Percentiles rank a stretch among this genome's conserved stretches.
Conservation (phyloP, 768 basidiomycete species). For the Psilocybe cubensis region DNA sequence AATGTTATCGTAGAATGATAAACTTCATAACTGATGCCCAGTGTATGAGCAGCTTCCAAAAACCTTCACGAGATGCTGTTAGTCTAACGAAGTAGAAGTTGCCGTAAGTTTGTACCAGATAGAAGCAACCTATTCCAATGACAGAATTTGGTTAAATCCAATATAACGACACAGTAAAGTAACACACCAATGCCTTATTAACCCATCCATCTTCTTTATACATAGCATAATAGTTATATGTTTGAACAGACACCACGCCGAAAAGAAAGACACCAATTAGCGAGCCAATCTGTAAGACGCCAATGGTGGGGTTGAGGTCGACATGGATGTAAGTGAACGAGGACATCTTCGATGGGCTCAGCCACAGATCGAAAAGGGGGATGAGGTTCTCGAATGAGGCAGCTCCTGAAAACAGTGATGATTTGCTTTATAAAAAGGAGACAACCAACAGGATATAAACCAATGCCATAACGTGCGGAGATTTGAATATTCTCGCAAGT, state of each 20-base stretch:
- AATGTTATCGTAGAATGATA: constrained; percentile 33
- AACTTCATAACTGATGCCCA: constrained; percentile 29
- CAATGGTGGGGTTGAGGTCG: constrained; percentile 23
- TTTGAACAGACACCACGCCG: constrained; percentile 29
- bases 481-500: neutral
- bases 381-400: neutral
- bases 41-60: constrained; percentile 30
- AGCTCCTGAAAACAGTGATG: neutral
- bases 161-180: neutral
- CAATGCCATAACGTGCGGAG: constrained; percentile 5
- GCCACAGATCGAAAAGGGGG: neutral
- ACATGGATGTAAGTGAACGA: constrained; percentile 4
- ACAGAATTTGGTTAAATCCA: neutral
- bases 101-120: constrained; percentile 8
- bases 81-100: neutral
- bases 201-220: constrained; percentile 26
- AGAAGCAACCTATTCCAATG: constrained; percentile 2
- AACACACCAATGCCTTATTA: constrained; percentile 25
- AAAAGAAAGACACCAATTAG: constrained; percentile 29
- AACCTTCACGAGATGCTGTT: constrained; percentile 16
- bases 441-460: neutral
- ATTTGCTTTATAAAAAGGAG: neutral
- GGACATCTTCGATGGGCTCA: constrained; percentile 5
- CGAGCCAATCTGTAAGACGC: constrained; percentile 29
- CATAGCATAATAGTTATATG: constrained; percentile 24